Conservation (phyloP, 1,139 yeast genomes). For the Debaryomyces sp. region DNA sequence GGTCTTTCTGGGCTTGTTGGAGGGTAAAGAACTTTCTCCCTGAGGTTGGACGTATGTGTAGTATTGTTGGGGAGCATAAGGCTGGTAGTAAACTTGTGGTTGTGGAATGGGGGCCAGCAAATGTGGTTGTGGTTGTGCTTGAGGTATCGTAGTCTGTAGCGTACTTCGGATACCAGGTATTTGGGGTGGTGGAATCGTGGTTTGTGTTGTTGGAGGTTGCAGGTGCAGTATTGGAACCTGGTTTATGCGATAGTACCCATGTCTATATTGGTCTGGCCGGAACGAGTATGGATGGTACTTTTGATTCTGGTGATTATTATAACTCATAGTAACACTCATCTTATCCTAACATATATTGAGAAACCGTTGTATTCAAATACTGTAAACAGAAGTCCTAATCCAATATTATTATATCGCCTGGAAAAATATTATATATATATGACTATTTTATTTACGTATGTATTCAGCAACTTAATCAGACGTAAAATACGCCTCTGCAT, state of each 20-base stretch:
- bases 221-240: background rate
- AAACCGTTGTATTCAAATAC: background rate
- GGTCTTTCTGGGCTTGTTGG: constrained; percentile 11
- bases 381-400: background rate
- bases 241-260: constrained; percentile 4
- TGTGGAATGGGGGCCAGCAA: background rate
- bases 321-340: constrained; percentile 5
- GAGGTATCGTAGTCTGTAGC: constrained; percentile 1
- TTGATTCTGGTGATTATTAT: constrained; percentile 3
- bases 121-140: background rate
- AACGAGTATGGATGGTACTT: constrained; percentile 1
- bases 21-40: background rate
- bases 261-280: constrained; percentile 2
- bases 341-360: background rate
- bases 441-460: constrained; percentile 1
- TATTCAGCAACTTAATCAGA: background rate
- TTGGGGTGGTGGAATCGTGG: constrained; percentile 5
- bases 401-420: constrained; percentile 1
- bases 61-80: constrained; percentile 6
- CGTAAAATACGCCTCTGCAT: constrained; percentile 3
- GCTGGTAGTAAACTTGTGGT: constrained; percentile 5
- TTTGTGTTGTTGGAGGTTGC: background rate
- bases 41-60: constrained; percentile 5
- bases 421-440: background rate
- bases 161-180: background rate